Percentiles rank a stretch among this genome's conserved stretches.
phyloP scores from a whole-genome alignment of 2,329 filamentous ascomycete genomes.

The Colletotrichum scovillei region DNA sequence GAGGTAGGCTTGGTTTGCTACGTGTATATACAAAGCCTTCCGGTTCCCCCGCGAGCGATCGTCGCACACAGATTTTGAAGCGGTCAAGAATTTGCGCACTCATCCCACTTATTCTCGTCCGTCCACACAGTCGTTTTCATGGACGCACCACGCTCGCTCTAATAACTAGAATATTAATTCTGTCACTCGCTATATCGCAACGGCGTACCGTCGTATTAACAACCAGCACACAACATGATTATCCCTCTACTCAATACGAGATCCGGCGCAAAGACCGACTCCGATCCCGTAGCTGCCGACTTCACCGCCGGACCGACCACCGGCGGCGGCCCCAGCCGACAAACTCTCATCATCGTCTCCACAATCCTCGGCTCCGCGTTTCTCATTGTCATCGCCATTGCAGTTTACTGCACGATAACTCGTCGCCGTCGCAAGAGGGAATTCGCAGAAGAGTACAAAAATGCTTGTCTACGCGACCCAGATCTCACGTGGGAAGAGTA shows the following conservation, averaged over 20 bases:
- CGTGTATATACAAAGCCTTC: constrained; percentile 17
- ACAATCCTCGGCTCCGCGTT: constrained; percentile 8
- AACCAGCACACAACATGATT: neutral
- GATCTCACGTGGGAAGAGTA: constrained; percentile 26
- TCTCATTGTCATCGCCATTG: neutral
- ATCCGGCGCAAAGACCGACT: constrained; percentile 8
- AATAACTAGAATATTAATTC: neutral
- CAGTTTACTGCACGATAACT: neutral
- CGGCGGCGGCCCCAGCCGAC: neutral
- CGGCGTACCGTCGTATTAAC: neutral
- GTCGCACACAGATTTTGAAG: neutral
- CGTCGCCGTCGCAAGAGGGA: neutral
- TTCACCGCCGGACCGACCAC: constrained; percentile 1
- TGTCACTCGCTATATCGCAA: constrained; percentile 16
- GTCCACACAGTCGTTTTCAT: constrained; percentile 6
- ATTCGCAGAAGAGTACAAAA: constrained; percentile 6
- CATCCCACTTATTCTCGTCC: neutral
- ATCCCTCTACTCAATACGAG: constrained; percentile 7
- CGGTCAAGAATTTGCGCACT: constrained; percentile 10
- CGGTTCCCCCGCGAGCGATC: neutral
- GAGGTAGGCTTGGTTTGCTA: neutral
- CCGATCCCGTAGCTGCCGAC: constrained; percentile 26
- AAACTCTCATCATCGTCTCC: constrained; percentile 20
- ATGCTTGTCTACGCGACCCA: constrained; percentile 19
- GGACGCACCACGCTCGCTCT: constrained; percentile 23